phyloP scores from a whole-genome alignment of 2,329 filamentous ascomycete genomes.

The Penicillium sp. region DNA sequence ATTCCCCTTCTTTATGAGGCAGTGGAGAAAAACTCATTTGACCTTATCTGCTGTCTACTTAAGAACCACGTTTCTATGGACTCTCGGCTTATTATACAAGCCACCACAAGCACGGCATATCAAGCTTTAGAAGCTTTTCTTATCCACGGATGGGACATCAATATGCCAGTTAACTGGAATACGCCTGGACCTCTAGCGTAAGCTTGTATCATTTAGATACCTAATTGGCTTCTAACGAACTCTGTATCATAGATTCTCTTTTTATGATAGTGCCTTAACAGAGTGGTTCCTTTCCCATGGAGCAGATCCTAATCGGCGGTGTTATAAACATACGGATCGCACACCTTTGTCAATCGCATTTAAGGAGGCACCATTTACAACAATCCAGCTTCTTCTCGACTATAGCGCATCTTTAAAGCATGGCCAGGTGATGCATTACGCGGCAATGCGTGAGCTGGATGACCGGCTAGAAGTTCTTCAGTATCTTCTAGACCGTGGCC shows the following conservation, averaged over 20 bases:
- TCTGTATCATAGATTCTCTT: conserved; percentile 2
- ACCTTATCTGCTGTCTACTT: not conserved
- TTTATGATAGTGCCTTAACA: not conserved
- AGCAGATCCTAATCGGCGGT: conserved; percentile 1
- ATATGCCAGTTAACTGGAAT: not conserved
- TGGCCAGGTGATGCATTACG: conserved; percentile 3
- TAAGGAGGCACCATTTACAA: not conserved
- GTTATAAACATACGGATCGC: not conserved
- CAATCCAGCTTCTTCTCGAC: conserved; percentile 2
- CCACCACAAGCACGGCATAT: not conserved
- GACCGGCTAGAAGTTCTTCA: conserved; percentile 1
- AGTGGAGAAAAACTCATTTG: not conserved
- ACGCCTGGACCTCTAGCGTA: not conserved
- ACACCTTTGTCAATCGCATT: conserved; percentile 1
- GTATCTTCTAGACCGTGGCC: not conserved
- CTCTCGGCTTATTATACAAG: not conserved
- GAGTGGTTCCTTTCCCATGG: not conserved
- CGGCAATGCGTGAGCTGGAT: conserved; percentile 3
- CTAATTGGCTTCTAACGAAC: too few species aligned
- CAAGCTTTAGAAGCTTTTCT: not conserved
- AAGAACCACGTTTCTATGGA: not conserved
- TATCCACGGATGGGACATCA: not conserved
- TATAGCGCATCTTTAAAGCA: conserved; percentile 1
- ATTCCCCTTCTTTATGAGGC: not conserved
- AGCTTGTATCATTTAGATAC: not conserved